Conservation (phyloP, 805 yeast species). For the Wickerhamiella siamensis region DNA sequence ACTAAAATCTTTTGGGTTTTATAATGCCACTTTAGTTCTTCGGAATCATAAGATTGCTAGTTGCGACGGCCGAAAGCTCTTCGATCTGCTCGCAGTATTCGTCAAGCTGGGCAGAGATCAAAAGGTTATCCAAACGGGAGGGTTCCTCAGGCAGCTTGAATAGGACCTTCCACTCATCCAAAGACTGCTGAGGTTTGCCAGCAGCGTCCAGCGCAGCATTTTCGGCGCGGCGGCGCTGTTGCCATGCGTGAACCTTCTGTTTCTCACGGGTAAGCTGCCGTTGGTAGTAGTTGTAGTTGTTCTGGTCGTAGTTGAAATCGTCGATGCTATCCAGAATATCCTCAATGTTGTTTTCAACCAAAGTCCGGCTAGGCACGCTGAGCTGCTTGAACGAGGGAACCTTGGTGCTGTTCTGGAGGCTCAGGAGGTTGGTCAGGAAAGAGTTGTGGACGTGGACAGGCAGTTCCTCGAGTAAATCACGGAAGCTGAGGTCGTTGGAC, state of each 20-base stretch:
- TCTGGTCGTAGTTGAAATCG: constrained; percentile 62
- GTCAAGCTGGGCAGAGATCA: constrained; percentile 52
- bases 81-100: constrained; percentile 59
- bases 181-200: constrained; percentile 35
- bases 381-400: constrained; percentile 26
- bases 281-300: constrained; percentile 69
- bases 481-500: constrained; percentile 44
- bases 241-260: constrained; percentile 60
- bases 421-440: constrained; percentile 45
- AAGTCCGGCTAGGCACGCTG: constrained; percentile 30
- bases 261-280: constrained; percentile 59
- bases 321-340: constrained; percentile 55
- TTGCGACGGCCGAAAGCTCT: constrained; percentile 52
- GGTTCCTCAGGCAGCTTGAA: constrained; percentile 64
- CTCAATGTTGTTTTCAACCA: constrained; percentile 37
- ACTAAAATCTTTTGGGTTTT: no score
- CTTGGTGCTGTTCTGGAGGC: constrained; percentile 21
- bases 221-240: constrained; percentile 51
- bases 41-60: constrained; percentile 42
- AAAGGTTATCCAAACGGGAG: constrained; percentile 55
- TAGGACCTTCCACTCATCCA: constrained; percentile 50
- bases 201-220: constrained; percentile 44
- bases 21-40: no score
- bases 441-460: constrained; percentile 54
- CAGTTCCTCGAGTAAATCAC: constrained; percentile 58